Evolutionary conservation across 345 rosid genomes (phyloP), one percentile per base, ranked within the genome.

Genomic region (Odontarrhena argentea): DNA sequence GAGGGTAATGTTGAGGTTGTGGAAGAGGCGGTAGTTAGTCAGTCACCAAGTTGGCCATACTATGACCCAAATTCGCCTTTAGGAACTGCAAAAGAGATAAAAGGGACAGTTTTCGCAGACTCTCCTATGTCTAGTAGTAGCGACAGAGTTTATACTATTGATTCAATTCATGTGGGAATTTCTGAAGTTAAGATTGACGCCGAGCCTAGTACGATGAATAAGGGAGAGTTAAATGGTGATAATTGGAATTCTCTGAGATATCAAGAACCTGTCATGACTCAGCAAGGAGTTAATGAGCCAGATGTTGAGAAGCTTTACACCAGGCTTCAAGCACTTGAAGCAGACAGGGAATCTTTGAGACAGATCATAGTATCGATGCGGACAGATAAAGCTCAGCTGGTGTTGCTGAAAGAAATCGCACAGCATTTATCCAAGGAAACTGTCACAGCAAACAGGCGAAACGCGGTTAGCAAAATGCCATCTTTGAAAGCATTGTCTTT

Each of bases 251-350:
- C 86, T 74, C 87, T 86, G 1, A 79, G 68, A 50, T 91, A 66
- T 50, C 61, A 59, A 65, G 72, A 65, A 66, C 67, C 67, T 9
- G 63, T 55, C 10, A 63, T 51, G 35, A 51, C 78, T 68, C 83
- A 49, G 52, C 74, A 80, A 78, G 96, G 83, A 63, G 62, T 66
- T 62, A 73, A 57, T 28, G 91, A 91, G 80, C 86, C 93, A 18
- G 93, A 89, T 69, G 63, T 87, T n/a, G 84, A 84, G 84, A 94
- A 83, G 76, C 92, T 94, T 41, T 87, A 83, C 75, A 74, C 70
- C 74, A 87, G 97, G 84, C 93, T 94, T 76, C 97, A 94, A 57
- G 85, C 93, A 10, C 97, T 94, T 60, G 99, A 94, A 79, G 97
- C 96, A 24, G 97, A 94, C 62, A 87, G 89, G 73, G 99, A 94